Evolutionary conservation across 2,329 filamentous ascomycete species (phyloP), one percentile per base, ranked within the genome.

Genomic region (Cercospora sp.): DNA sequence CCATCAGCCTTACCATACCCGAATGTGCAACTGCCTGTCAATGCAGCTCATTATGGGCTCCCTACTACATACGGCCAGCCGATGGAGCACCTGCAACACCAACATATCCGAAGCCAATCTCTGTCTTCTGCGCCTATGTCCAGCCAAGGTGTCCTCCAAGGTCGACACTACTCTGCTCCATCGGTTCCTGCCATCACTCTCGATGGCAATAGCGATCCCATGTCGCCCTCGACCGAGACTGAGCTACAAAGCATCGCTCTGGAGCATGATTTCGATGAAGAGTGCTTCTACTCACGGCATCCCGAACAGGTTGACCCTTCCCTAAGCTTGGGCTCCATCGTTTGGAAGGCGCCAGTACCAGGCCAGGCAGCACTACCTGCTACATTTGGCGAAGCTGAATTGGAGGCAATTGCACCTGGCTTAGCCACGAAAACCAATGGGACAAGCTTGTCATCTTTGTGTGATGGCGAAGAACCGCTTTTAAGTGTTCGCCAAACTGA

Each of bases 401-500:
- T 81, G 59, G 80, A 81, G 66, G 79, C 80, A 24, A 60, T 81
- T 53, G 79, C 80, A 26, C 79, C 80, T 13, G 76, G 78, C 9
- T 75, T 78, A 2, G 75, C 79, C 18, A 75, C 73, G 53, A 69
- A 80, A 6, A 73, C 74, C 24, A 80, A 82, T 28, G 82, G 81
- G 13, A 80, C 81, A 60, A 84, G 82, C 43, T 80, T 85, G 3
- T 87, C 85, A 1, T 80, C 83, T 62, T 86, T 86, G 68, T 83
- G 85, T 70, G 80, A 78, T 4, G 69, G 77, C 3, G 79, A 83
- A 18, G 81, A 85, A 67, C 80, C 81, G 16, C 78, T 81, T 65
- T 72, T 82, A 40, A 81, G 83, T 69, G 81, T 86, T 16, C 77
- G 82, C 65, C 80, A 85, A 68, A 85, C 83, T 0, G 80, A 83